Conservation (phyloP, 331 rosid genomes). For the Quercus lobata region DNA sequence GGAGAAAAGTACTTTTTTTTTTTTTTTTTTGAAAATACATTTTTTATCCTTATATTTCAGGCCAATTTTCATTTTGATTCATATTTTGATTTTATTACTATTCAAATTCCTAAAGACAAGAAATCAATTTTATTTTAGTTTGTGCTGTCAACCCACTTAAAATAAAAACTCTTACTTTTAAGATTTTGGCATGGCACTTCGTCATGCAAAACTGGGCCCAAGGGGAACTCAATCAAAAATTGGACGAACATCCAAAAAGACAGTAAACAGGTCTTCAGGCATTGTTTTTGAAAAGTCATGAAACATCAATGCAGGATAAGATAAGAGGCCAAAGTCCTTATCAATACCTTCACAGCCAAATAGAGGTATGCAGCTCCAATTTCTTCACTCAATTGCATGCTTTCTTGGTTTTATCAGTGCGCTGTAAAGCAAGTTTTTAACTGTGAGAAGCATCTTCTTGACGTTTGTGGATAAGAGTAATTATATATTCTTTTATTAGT, state of each 20-base stretch:
- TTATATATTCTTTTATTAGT: background rate
- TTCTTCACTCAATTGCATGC: background rate
- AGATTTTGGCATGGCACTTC: background rate
- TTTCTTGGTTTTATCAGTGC: background rate
- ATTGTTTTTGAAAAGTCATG: too few species aligned
- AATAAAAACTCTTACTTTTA: too few species aligned
- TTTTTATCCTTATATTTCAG: too few species aligned
- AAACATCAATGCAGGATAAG: too few species aligned
- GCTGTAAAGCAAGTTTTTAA: background rate
- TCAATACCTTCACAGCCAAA: background rate
- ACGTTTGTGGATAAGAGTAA: background rate
- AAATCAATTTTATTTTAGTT: too few species aligned
- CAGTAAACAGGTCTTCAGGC: background rate
- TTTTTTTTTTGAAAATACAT: rapidly evolving
- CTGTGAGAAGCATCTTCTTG: background rate
- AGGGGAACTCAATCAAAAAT: background rate
- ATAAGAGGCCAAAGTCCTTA: too few species aligned
- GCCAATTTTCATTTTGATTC: too few species aligned
- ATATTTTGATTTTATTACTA: too few species aligned
- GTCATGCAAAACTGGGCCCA: background rate
- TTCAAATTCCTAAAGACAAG: rapidly evolving
- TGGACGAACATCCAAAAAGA: background rate
- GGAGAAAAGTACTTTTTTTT: too few species aligned
- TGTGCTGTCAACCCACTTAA: too few species aligned
- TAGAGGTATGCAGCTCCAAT: background rate